These are phyloP conservation scores for Nothophytophthora sp. DNA, from an alignment of 352 stramenopile genomes.

Conservation along the genomic window DNA sequence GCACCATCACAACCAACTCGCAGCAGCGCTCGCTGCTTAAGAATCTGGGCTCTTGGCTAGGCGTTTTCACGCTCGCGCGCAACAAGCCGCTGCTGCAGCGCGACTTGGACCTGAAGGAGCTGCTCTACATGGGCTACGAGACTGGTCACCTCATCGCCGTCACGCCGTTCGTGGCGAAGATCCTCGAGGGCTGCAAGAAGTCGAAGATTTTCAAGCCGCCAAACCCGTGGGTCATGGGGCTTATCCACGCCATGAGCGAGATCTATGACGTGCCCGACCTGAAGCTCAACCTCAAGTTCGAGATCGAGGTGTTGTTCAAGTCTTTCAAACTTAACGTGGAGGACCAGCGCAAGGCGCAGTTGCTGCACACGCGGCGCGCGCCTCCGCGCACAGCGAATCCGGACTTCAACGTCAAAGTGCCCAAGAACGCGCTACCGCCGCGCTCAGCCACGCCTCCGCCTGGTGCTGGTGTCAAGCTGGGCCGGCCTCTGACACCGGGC, in stretches of 20 bases:
- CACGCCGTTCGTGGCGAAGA: slow-evolving; percentile 98
- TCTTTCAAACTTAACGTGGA: slow-evolving; percentile 98
- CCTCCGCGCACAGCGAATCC: slow-evolving; percentile 96
- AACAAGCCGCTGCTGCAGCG: slow-evolving; percentile 98
- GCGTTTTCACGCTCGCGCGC: slow-evolving; percentile 97
- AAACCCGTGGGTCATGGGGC: slow-evolving; percentile 99
- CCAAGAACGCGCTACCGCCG: slow-evolving; percentile 41
- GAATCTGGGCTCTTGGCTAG: slow-evolving; percentile 98
- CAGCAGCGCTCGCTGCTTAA: slow-evolving; percentile 98
- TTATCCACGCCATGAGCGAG: slow-evolving; percentile 97
- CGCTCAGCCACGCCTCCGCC: slow-evolving; percentile 66
- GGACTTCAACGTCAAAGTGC: slow-evolving; percentile 98
- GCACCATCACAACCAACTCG: slow-evolving; percentile 98
- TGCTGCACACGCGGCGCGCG: slow-evolving; percentile 89
- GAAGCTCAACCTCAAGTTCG: slow-evolving; percentile 99
- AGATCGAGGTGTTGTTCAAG: slow-evolving; percentile 99
- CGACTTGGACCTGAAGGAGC: slow-evolving; percentile 98
- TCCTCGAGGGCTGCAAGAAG: slow-evolving; percentile 98
- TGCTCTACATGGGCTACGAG: slow-evolving; percentile 96
- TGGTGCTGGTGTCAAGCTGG: slow-evolving; percentile 42
- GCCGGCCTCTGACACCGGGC: slow-evolving; percentile 58
- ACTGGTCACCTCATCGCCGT: slow-evolving; percentile 98
- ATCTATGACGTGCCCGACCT: slow-evolving; percentile 99
- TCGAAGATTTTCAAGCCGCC: slow-evolving; percentile 98
- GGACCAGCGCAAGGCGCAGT: slow-evolving; percentile 93